phyloP scores from a whole-genome alignment of 768 basidiomycete genomes.

The Suillus subalutaceus region DNA sequence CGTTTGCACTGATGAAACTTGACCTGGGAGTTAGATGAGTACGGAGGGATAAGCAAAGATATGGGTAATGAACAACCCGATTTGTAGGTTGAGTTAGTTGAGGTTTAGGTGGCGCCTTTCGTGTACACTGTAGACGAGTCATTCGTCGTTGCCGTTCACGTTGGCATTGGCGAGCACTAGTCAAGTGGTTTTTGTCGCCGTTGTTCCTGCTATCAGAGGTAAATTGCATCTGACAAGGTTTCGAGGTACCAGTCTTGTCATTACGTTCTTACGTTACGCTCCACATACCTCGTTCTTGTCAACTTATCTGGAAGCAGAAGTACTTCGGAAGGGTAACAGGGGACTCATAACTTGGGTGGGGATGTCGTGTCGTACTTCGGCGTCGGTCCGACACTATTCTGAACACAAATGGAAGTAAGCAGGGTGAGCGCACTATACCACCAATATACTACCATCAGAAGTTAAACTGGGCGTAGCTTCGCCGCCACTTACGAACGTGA shows the following conservation, averaged over 20 bases:
- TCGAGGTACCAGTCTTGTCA: background rate
- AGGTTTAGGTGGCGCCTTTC: background rate
- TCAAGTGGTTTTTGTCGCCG: background rate
- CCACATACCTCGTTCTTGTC: background rate
- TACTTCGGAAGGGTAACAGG: background rate
- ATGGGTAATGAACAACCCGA: too few relatives aligned
- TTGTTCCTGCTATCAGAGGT: background rate
- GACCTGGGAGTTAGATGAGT: background rate
- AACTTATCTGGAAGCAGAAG: background rate
- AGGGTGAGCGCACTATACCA: background rate
- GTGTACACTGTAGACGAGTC: background rate
- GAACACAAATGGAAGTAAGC: background rate
- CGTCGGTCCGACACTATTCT: background rate
- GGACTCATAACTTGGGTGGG: background rate
- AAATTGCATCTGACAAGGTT: background rate
- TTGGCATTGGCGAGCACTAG: background rate
- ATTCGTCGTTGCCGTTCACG: too few relatives aligned
- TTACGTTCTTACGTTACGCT: background rate
- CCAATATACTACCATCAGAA: background rate
- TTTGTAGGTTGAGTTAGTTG: too few relatives aligned
- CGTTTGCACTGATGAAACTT: background rate
- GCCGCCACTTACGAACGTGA: slow-evolving; percentile 4
- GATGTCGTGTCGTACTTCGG: background rate
- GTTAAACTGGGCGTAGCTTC: background rate
- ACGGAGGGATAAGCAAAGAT: background rate